Conservation (phyloP, 345 rosid genomes). For the Iberis pinnata region DNA sequence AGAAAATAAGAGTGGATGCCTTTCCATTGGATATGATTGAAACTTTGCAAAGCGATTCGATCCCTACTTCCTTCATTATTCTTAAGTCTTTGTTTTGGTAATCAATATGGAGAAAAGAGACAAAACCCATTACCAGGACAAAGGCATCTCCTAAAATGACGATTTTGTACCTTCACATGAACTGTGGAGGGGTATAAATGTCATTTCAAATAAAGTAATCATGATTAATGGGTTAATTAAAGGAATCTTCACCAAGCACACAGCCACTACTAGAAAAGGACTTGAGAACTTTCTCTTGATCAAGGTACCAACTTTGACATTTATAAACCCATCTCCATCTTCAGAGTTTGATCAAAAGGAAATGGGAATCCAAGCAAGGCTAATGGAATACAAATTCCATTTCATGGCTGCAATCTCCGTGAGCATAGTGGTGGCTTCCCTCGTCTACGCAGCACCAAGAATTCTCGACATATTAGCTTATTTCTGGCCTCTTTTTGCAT, state of each 20-base stretch:
- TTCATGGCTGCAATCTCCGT: conserved; percentile 31
- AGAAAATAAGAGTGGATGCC: conserved; percentile 27
- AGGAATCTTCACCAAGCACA: conserved; percentile 29
- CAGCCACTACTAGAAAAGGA: conserved; percentile 26
- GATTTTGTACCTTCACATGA: conserved; percentile 11
- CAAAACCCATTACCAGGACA: conserved; percentile 17
- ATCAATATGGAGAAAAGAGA: conserved; percentile 24
- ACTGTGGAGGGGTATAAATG: conserved; percentile 16
- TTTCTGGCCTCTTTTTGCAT: conserved; percentile 89
- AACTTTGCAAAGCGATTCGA: conserved; percentile 23
- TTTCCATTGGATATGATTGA: conserved; percentile 22
- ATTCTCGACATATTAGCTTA: conserved; percentile 45
- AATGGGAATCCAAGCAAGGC: conserved; percentile 48
- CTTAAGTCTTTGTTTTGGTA: conserved; percentile 22
- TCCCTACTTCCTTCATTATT: background rate
- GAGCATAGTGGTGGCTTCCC: conserved; percentile 26
- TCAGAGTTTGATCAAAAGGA: conserved; percentile 9
- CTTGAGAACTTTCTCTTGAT: conserved; percentile 26
- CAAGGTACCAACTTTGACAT: too few relatives aligned
- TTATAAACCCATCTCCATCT: conserved; percentile 2
- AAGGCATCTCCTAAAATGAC: conserved; percentile 26
- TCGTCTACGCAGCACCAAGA: conserved; percentile 55
- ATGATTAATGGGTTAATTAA: conserved; percentile 13
- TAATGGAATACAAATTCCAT: conserved; percentile 51
- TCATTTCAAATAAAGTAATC: conserved; percentile 12